Percentiles rank a stretch among this genome's conserved stretches.
phyloP scores from a whole-genome alignment of 148 eudicot species.

The Oxyria digyna region DNA sequence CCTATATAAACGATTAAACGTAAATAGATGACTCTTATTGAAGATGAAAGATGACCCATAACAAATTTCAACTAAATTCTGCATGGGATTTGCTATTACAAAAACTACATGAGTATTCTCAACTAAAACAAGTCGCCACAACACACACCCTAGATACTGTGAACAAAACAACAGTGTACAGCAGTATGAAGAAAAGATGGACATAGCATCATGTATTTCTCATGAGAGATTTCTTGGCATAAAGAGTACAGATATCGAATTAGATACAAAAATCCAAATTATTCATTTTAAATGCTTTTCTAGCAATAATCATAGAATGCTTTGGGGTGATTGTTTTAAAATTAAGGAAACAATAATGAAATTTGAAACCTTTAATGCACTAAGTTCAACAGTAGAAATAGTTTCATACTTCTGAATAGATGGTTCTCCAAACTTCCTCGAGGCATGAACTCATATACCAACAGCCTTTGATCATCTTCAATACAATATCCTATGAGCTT shows the following conservation, averaged over 20 bases:
- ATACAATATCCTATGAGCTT: slow-evolving; percentile 63
- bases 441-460: slow-evolving; percentile 71
- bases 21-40: not conserved
- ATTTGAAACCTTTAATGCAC: not conserved
- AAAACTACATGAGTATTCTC: no score
- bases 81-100: no score
- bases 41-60: no score
- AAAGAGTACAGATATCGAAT: not conserved
- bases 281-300: not conserved
- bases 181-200: not conserved
- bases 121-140: no score
- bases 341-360: not conserved
- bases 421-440: slow-evolving; percentile 86
- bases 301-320: not conserved
- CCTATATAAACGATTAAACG: not conserved
- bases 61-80: no score
- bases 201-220: not conserved
- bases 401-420: slow-evolving; percentile 57
- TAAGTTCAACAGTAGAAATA: slow-evolving; percentile 1
- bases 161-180: no score
- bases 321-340: not conserved
- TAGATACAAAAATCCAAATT: not conserved
- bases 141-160: no score
- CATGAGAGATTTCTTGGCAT: not conserved
- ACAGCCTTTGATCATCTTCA: slow-evolving; percentile 76